Evolutionary conservation across 148 eudicot genomes (phyloP), one percentile per base, ranked within the genome.

Genomic region (Cornus controversa): DNA sequence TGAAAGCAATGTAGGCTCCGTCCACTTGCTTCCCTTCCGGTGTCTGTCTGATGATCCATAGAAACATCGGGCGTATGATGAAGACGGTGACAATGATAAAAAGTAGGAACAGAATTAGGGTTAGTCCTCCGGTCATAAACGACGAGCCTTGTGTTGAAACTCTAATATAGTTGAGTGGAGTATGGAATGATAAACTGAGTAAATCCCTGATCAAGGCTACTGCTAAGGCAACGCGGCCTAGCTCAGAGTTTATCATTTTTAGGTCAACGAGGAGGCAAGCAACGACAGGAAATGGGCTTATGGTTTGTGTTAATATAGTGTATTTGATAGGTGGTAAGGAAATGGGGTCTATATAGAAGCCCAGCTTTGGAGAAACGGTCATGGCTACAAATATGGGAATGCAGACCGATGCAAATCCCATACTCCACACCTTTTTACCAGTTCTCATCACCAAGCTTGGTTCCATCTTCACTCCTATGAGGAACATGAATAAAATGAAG

Each of bases 381-480:
- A 76, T 8, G 53, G 65, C 58, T 8, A 68, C 27, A 5, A 8
- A 14, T 40, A 81, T 14, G 1, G 82, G 87, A 6, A 78, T 10
- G 1, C 58, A 15, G n/a, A 47, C 31, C 22, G 84, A 81, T 3
- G 53, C 26, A 37, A 85, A 28, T 34, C 80, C 87, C 11, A 81
- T 78, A 2, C 75, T 71, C 87, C 87, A 85, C 0, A 75, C 87
- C 54, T 71, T 81, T 37, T 15, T 31, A 16, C 87, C 82, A 4
- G 78, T 28, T 53, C 73, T 78, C 72, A 31, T 0, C 13, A 85
- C 72, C 25, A 80, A 45, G 69, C 64, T 69, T 1, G 84, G 80
- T 18, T 85, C 82, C 82, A 85, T 81, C 64, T 85, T 85, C 20
- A 85, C 87, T 25, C 84, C 87, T 25, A 58, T 50, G 20, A 84